Percentiles rank a stretch among this genome's conserved stretches.
Conservation (phyloP, 495 filamentous ascomycete species). For the Pyronema domesticum region DNA sequence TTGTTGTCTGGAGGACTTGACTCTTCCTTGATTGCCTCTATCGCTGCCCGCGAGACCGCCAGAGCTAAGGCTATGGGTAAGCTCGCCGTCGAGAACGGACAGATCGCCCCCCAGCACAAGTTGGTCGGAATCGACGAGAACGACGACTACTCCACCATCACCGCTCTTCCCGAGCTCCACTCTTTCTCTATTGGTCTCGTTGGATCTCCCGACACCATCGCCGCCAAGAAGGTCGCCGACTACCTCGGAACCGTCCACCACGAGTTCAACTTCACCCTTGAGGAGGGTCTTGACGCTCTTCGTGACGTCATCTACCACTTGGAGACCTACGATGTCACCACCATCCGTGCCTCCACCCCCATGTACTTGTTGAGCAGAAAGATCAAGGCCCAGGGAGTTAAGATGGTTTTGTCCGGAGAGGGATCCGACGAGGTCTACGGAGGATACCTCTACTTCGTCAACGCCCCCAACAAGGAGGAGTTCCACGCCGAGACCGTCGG, state of each 20-base stretch:
- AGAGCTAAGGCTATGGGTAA: conserved; percentile 45
- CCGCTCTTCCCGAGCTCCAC: conserved; percentile 81
- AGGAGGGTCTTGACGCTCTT: conserved; percentile 89
- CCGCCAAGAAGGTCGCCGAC: conserved; percentile 74
- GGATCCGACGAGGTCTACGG: conserved; percentile 96
- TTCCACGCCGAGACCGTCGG: conserved; percentile 89
- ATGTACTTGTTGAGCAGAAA: conserved; percentile 97
- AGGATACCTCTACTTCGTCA: conserved; percentile 96
- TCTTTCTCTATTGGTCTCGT: conserved; percentile 96
- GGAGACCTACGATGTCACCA: conserved; percentile 94
- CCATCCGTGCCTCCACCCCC: conserved; percentile 91
- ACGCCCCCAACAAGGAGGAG: conserved; percentile 69
- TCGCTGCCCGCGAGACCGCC: conserved; percentile 80
- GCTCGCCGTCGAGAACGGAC: conserved; percentile 30
- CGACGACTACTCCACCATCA: conserved; percentile 75
- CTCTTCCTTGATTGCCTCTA: conserved; percentile 84
- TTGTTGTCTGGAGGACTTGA: conserved; percentile 88
- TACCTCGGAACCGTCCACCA: conserved; percentile 96
- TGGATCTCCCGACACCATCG: conserved; percentile 72
- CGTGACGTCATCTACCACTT: conserved; percentile 96
- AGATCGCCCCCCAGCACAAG: conserved; percentile 31
- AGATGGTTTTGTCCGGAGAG: conserved; percentile 97
- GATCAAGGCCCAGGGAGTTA: conserved; percentile 97
- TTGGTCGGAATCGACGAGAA: conserved; percentile 89
- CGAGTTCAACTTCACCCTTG: conserved; percentile 90